Conservation (phyloP, 2,329 filamentous ascomycete genomes). For the Apiospora marii region DNA sequence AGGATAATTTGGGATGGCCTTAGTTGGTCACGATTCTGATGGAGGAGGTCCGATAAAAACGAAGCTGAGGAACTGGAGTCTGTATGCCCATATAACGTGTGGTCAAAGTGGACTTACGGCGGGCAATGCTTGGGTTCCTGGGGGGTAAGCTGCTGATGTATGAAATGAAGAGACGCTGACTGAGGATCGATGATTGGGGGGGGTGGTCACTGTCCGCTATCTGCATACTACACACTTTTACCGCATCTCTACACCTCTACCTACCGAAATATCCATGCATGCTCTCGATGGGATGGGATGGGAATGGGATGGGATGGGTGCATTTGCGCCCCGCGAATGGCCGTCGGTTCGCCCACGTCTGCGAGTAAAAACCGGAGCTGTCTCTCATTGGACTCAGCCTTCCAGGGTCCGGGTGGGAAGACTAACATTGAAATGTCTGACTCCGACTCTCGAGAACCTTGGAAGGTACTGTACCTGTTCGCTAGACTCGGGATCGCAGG, state of each 20-base stretch:
- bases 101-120: constrained; percentile 23
- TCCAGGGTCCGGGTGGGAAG: constrained; percentile 3
- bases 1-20: constrained; percentile 14
- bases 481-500: constrained; percentile 19
- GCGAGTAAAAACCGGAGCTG: constrained; percentile 16
- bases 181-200: not conserved
- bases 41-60: constrained; percentile 21
- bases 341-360: constrained; percentile 20
- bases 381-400: not conserved
- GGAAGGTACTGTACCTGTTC: not conserved
- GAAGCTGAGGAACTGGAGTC: constrained; percentile 15
- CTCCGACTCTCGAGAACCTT: not conserved
- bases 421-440: not conserved
- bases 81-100: not conserved
- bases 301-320: constrained; percentile 18
- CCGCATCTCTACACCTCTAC: not conserved
- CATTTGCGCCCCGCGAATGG: constrained; percentile 12
- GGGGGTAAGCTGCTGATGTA: constrained; percentile 17
- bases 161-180: not conserved
- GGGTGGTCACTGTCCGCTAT: not conserved
- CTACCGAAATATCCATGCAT: not conserved
- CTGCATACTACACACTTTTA: not conserved
- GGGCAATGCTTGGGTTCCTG: constrained; percentile 1
- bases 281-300: not conserved
- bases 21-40: constrained; percentile 25